Conservation (phyloP, 345 rosid species). For the Syzygium oleosum region DNA sequence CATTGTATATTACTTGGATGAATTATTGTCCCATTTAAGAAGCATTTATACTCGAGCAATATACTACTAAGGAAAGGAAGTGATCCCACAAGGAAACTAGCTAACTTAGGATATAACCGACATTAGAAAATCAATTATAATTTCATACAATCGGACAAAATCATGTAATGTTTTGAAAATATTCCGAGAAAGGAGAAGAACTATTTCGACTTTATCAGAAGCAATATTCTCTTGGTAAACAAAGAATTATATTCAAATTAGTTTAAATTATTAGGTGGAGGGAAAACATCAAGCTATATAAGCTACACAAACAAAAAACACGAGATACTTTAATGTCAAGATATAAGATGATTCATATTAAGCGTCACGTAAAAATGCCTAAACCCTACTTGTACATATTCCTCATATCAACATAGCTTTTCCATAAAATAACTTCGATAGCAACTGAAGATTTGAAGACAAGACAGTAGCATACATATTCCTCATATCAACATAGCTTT, state of each 20-base stretch:
- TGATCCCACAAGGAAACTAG: not conserved
- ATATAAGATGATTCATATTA: not conserved
- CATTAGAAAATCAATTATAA: not conserved
- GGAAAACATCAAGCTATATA: not conserved
- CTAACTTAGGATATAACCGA: not conserved
- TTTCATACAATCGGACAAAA: not conserved
- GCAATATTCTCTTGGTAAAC: not conserved
- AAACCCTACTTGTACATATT: not conserved
- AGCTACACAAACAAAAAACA: not conserved
- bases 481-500: not conserved
- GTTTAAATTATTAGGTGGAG: not conserved
- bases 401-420: not conserved
- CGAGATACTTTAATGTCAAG: not conserved
- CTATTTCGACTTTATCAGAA: not conserved
- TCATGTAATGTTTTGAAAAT: not conserved
- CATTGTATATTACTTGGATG: not conserved
- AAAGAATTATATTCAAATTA: not conserved
- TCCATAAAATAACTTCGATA: not conserved
- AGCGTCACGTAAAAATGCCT: not conserved
- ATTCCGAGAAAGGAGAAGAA: not conserved
- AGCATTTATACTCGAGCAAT: not conserved
- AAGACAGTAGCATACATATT: not conserved
- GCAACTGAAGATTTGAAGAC: not conserved
- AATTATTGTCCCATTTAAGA: not conserved
- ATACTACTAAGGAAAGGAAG: not conserved